Evolutionary conservation across 108 stramenopile species (phyloP), one percentile per base, ranked within the genome.

Genomic region (Conticribra guillardii): DNA sequence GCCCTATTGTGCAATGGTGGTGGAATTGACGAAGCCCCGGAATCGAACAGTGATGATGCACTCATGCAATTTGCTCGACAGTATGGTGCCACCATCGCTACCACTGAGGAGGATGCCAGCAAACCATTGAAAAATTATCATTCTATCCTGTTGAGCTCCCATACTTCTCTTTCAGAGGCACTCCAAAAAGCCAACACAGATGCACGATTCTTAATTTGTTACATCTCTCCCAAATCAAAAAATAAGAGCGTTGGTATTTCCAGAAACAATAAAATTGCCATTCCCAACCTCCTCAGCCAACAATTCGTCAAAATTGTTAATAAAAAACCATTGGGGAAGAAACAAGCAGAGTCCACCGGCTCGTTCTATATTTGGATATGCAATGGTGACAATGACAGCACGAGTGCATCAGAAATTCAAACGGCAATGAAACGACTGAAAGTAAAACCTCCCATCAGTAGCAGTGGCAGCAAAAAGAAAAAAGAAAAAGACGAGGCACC

Each of bases 291-390:
- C 2, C 65, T 90, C 37, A 77, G 81, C 56, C 24, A 55, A 0
- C 77, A 88, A 61, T 83, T 91, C 14, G 54, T 71, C 18, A 66
- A 66, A 60, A 67, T 85, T 4, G 68, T 86, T 31, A 71, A 87
- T 27, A 59, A 76, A 48, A 70, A 72, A 32, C 60, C 72, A 34
- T 67, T 86, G 23, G 83, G 82, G 1, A 87, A 85, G 48, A 84
- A 81, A 41, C 73, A 68, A 44, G 47, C 44, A 24, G 60, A 67
- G 15, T 57, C 31, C 23, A 44, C 71, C 15, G 87, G 82, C 2
- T 90, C 89, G 5, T 93, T 79, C 64, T 58, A 81, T 21, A 33
- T 93, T 18, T 93, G 92, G 92, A 74, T 83, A 57, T 72, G 85
- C 32, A 84, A 81, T 50, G 37, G 37, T 9, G 79, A 79, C 17